phyloP scores from a whole-genome alignment of 2,329 filamentous ascomycete genomes.

The Aureobasidium pullulans region DNA sequence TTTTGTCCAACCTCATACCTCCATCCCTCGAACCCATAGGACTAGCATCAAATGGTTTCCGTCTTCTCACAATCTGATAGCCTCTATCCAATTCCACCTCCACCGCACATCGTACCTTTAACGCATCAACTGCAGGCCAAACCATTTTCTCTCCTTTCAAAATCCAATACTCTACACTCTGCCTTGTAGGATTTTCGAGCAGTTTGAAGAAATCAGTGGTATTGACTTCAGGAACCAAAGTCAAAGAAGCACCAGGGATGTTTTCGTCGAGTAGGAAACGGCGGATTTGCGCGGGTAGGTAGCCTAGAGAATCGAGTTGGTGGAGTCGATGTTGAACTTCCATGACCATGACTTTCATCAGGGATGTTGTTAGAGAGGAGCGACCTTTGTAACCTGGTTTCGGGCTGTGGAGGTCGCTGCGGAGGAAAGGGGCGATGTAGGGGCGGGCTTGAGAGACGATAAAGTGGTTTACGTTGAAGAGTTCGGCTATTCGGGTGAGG shows the following conservation, averaged over 20 bases:
- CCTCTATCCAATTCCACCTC: slow-evolving; percentile 82
- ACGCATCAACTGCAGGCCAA: slow-evolving; percentile 78
- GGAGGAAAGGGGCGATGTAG: slow-evolving; percentile 78
- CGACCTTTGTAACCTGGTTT: slow-evolving; percentile 51
- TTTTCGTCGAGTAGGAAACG: slow-evolving; percentile 74
- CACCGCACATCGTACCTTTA: slow-evolving; percentile 74
- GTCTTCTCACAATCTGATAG: slow-evolving; percentile 68
- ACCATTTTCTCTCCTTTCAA: slow-evolving; percentile 75
- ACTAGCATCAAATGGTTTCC: slow-evolving; percentile 36
- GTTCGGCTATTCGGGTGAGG: slow-evolving; percentile 65
- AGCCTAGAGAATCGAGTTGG: slow-evolving; percentile 69
- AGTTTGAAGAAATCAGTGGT: slow-evolving; percentile 66
- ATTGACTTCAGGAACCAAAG: slow-evolving; percentile 72
- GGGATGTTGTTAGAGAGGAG: slow-evolving; percentile 44
- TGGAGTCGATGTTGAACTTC: slow-evolving; percentile 74
- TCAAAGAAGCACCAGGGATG: slow-evolving; percentile 52
- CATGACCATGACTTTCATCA: slow-evolving; percentile 51
- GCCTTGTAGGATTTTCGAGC: slow-evolving; percentile 72
- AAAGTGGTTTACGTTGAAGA: slow-evolving; percentile 93
- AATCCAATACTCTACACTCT: slow-evolving; percentile 78
- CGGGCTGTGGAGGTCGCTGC: slow-evolving; percentile 71
- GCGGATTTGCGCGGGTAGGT: slow-evolving; percentile 62
- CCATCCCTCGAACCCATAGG: neutral
- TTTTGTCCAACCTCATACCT: slow-evolving; percentile 1
- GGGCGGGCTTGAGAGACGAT: slow-evolving; percentile 88